Base-by-base conservation (phyloP, 306 rosid species). In the Prunus davidiana region DNA sequence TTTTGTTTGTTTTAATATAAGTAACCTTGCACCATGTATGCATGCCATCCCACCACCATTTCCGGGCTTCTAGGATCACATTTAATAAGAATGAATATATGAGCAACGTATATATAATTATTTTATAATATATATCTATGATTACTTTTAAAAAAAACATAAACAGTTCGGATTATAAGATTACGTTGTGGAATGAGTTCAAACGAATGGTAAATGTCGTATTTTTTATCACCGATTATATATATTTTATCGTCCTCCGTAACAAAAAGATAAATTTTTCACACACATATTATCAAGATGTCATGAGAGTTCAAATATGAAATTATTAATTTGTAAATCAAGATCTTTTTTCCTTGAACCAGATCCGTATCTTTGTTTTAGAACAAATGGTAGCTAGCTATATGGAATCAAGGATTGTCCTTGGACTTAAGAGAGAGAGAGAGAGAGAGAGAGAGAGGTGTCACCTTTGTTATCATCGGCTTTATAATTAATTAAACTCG, bases 271-370 rank as follows among this genome's bases (percentile, higher is more conserved):
- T 5, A 0, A 1, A 4, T 34, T 34, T 34, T 6, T 6, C 41
- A 34, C 8, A 34, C 41, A 34, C 8, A 6, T 2, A 34, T 34
- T 34, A 6, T 6, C 2, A 34, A 34, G 2, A 1, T 34, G 0
- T 1, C 0, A 34, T 34, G 8, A 0, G 0, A 34, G 0, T 34
- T 34, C 8, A 6, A 34, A 34, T 0, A 0, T 34, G 0, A 6
- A 34, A 34, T 34, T 5, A 34, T 6, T 34, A 0, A 0, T 34
- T 0, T 34, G 0, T 1, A 34, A 34, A 0, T 5, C 0, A 6
- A 34, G 0, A 6, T 6, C 2, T 0, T 34, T 34, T 34, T 34
- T 0, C 0, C 0, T 0, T 34, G 2, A 1, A 34, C 0, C 4
- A 6, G 8, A 6, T 1, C 8, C 15, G 0, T 22, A 3, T 57